Conservation (phyloP, 164 flowering plant species). For the Santalum album region DNA sequence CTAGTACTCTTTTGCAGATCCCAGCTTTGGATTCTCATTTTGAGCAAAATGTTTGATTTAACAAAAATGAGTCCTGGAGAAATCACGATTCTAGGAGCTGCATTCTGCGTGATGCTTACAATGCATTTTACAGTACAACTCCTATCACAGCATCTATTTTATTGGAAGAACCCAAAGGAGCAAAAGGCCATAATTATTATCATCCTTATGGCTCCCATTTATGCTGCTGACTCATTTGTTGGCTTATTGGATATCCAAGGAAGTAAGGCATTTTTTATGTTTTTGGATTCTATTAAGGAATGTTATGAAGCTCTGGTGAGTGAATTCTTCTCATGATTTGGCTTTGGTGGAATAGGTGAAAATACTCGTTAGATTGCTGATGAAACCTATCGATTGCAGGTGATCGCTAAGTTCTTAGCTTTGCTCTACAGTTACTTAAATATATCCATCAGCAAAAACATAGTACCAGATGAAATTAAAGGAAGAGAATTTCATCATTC, state of each 20-base stretch:
- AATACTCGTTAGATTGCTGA: background rate
- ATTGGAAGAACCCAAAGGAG: conserved; percentile 97
- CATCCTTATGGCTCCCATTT: conserved; percentile 87
- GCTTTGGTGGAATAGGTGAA: background rate
- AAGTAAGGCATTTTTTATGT: conserved; percentile 74
- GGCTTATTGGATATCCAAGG: conserved; percentile 76
- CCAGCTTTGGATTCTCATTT: background rate
- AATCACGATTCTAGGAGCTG: conserved; percentile 60
- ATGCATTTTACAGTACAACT: conserved; percentile 83
- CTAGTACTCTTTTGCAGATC: conserved; percentile 15
- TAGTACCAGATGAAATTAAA: conserved; percentile 76
- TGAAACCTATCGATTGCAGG: conserved; percentile 34
- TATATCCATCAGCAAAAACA: conserved; percentile 67
- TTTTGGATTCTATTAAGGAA: conserved; percentile 81
- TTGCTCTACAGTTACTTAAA: conserved; percentile 88
- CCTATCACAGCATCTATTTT: conserved; percentile 79
- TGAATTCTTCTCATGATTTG: background rate
- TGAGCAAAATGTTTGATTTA: conserved; percentile 38
- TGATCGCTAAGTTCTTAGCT: conserved; percentile 89
- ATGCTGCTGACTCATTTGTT: conserved; percentile 69
- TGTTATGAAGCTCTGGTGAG: conserved; percentile 92
- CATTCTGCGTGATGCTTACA: conserved; percentile 45
- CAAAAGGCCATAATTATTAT: conserved; percentile 86
- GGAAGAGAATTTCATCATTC: conserved; percentile 82
- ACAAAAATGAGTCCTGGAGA: conserved; percentile 40